Percentiles rank a stretch among this genome's conserved stretches.
Evolutionary conservation across 2,329 filamentous ascomycete species (phyloP).

Genomic region (Fusarium albidum): DNA sequence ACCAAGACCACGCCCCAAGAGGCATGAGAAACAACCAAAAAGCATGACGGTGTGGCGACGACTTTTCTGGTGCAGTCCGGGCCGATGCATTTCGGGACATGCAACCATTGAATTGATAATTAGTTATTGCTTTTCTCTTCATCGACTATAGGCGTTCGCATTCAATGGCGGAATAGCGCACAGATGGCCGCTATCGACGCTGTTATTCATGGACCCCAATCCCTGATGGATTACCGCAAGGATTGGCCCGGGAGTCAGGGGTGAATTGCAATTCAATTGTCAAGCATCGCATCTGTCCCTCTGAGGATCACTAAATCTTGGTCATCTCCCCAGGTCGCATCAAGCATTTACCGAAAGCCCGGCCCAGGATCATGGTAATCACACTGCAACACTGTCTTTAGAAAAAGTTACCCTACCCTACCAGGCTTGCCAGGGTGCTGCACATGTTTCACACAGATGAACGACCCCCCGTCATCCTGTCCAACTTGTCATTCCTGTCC

Average conservation of each 20-base stretch:
- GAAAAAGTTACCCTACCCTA: neutral
- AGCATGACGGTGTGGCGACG: constrained; percentile 18
- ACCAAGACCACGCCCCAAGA: no score
- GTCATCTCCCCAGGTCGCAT: no score
- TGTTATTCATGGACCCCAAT: neutral
- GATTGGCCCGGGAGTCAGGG: neutral
- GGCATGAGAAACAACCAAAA: neutral
- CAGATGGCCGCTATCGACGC: neutral
- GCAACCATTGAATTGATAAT: no score
- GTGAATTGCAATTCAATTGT: no score
- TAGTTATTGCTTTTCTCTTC: no score
- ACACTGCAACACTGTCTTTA: neutral
- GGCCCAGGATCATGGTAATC: no score
- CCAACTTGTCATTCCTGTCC: no score
- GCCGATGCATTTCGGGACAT: constrained; percentile 1
- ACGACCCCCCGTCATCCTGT: no score
- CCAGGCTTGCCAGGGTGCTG: neutral
- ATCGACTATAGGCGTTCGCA: no score
- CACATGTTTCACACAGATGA: constrained; percentile 20
- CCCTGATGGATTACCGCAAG: constrained; percentile 1
- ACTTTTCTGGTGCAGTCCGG: neutral
- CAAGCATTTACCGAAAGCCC: no score
- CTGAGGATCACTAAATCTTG: no score
- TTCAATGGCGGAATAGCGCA: neutral
- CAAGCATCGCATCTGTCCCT: no score